Percentiles rank a stretch among this genome's conserved stretches.
phyloP scores from a whole-genome alignment of 208 protist genomes.

The Vickermania ingenoplastis region DNA sequence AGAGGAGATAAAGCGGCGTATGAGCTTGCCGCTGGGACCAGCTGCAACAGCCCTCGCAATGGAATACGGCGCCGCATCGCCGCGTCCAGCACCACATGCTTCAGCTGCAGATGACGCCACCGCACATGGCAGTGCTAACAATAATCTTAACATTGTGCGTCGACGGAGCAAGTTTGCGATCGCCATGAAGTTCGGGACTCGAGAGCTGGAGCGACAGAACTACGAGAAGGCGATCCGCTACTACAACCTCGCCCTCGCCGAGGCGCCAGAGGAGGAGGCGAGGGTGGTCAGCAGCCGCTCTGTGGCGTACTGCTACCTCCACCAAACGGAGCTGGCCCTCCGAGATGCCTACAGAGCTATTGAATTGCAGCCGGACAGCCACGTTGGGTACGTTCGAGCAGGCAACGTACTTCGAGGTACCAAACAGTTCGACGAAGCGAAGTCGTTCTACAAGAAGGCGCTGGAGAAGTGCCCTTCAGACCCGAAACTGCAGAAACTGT shows the following conservation, averaged over 20 bases:
- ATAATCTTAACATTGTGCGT: conserved; percentile 7
- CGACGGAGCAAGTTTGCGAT: conserved; percentile 23
- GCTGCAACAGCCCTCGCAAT: background rate
- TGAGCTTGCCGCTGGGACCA: background rate
- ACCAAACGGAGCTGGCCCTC: conserved; percentile 33
- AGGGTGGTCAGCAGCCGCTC: conserved; percentile 62
- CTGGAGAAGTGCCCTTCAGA: conserved; percentile 3
- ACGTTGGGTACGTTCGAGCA: conserved; percentile 64
- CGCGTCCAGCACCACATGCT: background rate
- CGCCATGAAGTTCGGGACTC: conserved; percentile 54
- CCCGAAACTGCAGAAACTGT: conserved; percentile 24
- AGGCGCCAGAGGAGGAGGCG: conserved; percentile 46
- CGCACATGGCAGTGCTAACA: background rate
- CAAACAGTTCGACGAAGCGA: conserved; percentile 53
- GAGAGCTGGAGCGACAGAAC: conserved; percentile 36
- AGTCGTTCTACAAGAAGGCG: conserved; percentile 52
- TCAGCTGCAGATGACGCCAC: background rate
- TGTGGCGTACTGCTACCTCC: conserved; percentile 42
- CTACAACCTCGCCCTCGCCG: conserved; percentile 56
- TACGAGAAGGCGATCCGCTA: conserved; percentile 47
- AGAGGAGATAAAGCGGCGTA: background rate
- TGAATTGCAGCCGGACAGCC: conserved; percentile 30
- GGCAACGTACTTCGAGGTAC: conserved; percentile 67
- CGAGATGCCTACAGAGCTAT: conserved; percentile 58
- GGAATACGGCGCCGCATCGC: background rate